Evolutionary conservation across 2,329 filamentous ascomycete genomes (phyloP), one percentile per base, ranked within the genome.

Genomic region (Aspergillus fructus): DNA sequence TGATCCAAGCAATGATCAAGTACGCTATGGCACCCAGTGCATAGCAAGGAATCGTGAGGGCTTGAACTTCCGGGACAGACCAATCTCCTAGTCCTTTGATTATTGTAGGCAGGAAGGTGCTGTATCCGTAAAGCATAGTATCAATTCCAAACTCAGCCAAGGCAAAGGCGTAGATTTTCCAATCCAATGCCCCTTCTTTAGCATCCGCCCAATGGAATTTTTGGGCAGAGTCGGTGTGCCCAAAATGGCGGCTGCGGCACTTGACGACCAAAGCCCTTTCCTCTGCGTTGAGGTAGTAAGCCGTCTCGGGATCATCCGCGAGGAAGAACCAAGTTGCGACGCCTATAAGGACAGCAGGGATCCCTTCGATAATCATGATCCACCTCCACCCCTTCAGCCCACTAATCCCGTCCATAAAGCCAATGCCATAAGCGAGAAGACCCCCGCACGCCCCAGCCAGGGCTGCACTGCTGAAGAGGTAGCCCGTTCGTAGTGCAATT

Each of bases 31-130:
- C 89, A 4, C 89, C 90, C 4, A 91, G 71, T 5, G 85, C 84
- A 69, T 93, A 93, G 72, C 88, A 91, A 0, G 90, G 90, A 47
- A 93, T 89, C 0, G 90, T 93, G 34, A 93, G 81, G 33, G 90
- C 84, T 71, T 93, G 89, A 5, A 90, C 84, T 66, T 89, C 80
- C 0, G 88, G 83, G 0, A 78, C 78, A 0, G 83, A 80, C 78
- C 88, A 90, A 3, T 68, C 69, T 3, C 88, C 87, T 51, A 93
- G 83, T 4, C 82, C 85, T 42, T 84, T 79, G 70, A 93, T 91
- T 62, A 93, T 93, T 4, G 89, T 91, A 0, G 90, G 90, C 45
- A 93, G 75, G 68, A 93, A 93, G 0, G 88, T 91, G 49, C 85
- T 88, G 71, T 86, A 92, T 4, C 89, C 88, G 66, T 93, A 93